Conservation (phyloP, 192 early-diverging fungal species). For the Backusella circina region DNA sequence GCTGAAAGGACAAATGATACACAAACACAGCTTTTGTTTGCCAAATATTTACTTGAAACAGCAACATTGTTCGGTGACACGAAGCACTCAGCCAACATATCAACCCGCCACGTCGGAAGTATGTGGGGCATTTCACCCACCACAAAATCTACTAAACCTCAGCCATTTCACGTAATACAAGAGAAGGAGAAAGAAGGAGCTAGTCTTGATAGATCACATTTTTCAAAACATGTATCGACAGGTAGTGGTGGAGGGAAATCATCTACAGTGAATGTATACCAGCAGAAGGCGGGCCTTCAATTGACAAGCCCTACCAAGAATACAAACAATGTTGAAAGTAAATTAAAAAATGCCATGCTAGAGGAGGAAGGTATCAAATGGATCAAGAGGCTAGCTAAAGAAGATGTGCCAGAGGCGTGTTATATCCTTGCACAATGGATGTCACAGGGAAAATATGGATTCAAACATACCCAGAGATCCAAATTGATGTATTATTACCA, state of each 20-base stretch:
- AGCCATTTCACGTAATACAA: neutral
- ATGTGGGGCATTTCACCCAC: neutral
- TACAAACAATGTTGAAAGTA: neutral
- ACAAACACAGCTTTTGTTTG: conserved; percentile 66
- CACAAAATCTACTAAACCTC: neutral
- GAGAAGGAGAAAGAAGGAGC: neutral
- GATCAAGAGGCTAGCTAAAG: conserved; percentile 61
- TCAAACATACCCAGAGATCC: conserved; percentile 7
- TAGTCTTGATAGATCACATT: neutral
- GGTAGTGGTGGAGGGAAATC: neutral
- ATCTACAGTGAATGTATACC: neutral
- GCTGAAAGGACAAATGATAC: conserved; percentile 76
- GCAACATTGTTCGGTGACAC: conserved; percentile 34
- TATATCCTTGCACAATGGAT: conserved; percentile 72
- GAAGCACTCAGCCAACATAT: neutral
- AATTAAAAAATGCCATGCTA: conserved; percentile 1
- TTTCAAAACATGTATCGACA: neutral
- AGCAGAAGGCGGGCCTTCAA: neutral
- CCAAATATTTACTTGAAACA: conserved; percentile 73
- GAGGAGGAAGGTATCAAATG: conserved; percentile 63
- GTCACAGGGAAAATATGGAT: conserved; percentile 49
- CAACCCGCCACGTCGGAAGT: neutral
- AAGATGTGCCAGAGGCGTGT: conserved; percentile 64
- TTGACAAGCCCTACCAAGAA: neutral
- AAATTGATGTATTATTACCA: conserved; percentile 41